These are phyloP conservation scores for Alternaria incomplexa DNA, from an alignment of 2,329 filamentous ascomycete species.

Conservation along the genomic window DNA sequence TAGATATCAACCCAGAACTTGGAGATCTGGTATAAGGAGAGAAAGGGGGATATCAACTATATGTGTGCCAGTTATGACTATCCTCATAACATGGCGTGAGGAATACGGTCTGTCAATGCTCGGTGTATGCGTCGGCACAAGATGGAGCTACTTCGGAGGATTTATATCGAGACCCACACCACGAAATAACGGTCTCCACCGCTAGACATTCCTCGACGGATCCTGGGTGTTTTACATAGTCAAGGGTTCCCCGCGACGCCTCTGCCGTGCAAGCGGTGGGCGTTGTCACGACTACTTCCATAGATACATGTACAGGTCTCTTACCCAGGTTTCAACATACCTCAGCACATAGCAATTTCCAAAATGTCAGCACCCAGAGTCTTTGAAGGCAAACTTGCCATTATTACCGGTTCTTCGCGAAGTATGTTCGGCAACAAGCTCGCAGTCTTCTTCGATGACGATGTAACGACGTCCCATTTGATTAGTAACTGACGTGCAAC, in stretches of 20 bases:
- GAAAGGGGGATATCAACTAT: neutral
- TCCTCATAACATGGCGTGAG: neutral
- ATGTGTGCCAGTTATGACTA: neutral
- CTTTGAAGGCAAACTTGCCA: conserved; percentile 12
- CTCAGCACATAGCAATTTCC: neutral
- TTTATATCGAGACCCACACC: neutral
- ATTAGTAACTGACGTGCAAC: neutral
- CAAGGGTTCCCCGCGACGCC: conserved; percentile 3
- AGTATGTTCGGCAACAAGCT: neutral
- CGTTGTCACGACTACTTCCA: neutral
- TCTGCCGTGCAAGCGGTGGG: neutral
- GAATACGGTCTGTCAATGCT: neutral
- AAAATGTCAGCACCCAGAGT: neutral
- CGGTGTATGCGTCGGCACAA: neutral
- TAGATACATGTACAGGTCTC: neutral
- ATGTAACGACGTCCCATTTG: neutral
- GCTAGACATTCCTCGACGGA: neutral
- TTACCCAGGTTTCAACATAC: neutral
- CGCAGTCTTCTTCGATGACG: neutral
- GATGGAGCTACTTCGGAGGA: neutral
- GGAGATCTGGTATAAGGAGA: neutral
- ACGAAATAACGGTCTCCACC: neutral
- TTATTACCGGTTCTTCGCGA: conserved; percentile 9
- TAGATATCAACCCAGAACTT: neutral
- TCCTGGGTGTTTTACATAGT: neutral